Evolutionary conservation across 495 filamentous ascomycete genomes (phyloP).

Genomic region (Neurospora hispaniola): DNA sequence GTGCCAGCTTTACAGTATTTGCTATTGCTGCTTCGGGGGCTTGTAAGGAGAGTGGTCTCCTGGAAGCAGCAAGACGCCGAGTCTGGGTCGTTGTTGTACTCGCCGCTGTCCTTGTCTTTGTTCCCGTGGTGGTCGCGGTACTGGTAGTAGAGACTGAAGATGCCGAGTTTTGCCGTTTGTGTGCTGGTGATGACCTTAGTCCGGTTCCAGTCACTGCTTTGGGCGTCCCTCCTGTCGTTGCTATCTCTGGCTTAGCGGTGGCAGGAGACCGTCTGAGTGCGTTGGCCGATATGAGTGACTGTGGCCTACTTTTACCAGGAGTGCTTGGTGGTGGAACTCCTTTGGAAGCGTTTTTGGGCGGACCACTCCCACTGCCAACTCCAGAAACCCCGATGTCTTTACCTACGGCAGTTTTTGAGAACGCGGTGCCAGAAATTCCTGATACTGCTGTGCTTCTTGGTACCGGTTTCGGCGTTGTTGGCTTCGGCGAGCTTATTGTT

Average conservation of each 20-base stretch:
- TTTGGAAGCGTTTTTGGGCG: not conserved
- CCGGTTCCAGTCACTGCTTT: not conserved
- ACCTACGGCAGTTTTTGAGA: not conserved
- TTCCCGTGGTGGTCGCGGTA: not conserved
- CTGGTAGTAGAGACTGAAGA: not conserved
- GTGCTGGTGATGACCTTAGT: not conserved
- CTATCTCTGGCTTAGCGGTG: not conserved
- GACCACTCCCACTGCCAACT: not conserved
- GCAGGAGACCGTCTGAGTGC: not conserved
- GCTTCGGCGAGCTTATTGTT: not conserved
- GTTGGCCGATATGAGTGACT: not conserved
- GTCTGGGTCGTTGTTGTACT: constrained; percentile 10
- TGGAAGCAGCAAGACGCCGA: not conserved
- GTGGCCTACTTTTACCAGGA: not conserved
- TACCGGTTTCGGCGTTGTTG: not conserved
- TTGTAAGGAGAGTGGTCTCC: not conserved
- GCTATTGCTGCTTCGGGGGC: not conserved
- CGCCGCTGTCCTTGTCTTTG: not conserved
- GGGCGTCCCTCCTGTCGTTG: not conserved
- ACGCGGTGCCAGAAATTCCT: not conserved
- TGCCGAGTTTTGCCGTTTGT: not conserved
- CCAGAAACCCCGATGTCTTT: not conserved
- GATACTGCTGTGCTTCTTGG: not conserved
- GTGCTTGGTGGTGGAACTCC: not conserved
- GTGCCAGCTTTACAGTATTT: not conserved